Evolutionary conservation across 2,329 filamentous ascomycete species (phyloP), one percentile per base, ranked within the genome.

Genomic region (Cadophora gregata): DNA sequence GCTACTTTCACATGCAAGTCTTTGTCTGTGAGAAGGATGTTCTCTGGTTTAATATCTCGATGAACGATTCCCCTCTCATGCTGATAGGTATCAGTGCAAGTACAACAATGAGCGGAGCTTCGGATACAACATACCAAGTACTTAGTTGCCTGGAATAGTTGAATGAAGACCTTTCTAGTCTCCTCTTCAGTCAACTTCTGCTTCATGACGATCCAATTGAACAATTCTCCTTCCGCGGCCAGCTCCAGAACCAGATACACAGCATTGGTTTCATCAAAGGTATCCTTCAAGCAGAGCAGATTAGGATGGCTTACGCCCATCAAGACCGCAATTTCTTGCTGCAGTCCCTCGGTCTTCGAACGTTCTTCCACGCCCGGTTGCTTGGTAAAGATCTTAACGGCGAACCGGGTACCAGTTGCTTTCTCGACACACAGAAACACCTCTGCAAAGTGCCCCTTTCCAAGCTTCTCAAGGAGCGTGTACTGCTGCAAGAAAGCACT

Each of bases 241-340:
- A 98, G 84, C 78, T 99, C 96, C 59, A 98, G 81, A 12, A 99
- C 90, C 50, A 99, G 83, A 77, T 97, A 98, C 24, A 97, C 93
- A 1, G 92, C 93, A 72, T 96, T 93, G 59, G 86, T 86, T 78
- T 99, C 96, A 75, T 97, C 92, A 77, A 97, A 99, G 0, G 93
- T 97, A 72, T 97, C 94, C 78, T 97, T 97, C 64, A 99, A 83
- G 77, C 94, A 97, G 16, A 99, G 84, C 62, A 99, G 86, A 72
- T 96, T 96, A 4, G 93, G 92, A 78, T 99, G 96, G 77, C 92
- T 97, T 68, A 99, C 93, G n/a, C 93, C 89, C 93, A 97, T 98
- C 68, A 99, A 81, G 19, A 99, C 93, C 25, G 93, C 95, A 77
- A 99, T 97, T 78, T 99, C 96, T 78, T 98, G 94, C 77, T 97